Evolutionary conservation across 306 rosid genomes (phyloP).

Genomic region (Pyrus communis): DNA sequence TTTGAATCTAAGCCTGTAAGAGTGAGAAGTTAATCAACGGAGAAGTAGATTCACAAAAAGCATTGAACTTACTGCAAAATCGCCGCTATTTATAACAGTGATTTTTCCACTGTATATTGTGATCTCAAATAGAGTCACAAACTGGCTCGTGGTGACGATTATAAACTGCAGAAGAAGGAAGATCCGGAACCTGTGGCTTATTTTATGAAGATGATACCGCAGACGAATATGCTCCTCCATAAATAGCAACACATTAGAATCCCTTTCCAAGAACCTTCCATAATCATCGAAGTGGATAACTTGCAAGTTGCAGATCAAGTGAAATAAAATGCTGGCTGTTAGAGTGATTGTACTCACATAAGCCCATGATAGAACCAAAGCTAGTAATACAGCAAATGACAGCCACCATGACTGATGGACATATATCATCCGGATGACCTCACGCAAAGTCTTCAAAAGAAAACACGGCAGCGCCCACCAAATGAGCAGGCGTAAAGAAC

Average conservation of each 20-base stretch:
- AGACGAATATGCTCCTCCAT: slow-evolving; percentile 76
- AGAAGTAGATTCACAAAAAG: neutral
- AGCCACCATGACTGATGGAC: slow-evolving; percentile 46
- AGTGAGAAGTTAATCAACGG: neutral
- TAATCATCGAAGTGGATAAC: slow-evolving; percentile 73
- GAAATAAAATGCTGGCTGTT: slow-evolving; percentile 77
- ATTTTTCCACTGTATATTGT: slow-evolving; percentile 46
- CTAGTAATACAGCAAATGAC: slow-evolving; percentile 41
- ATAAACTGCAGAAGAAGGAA: slow-evolving; percentile 65
- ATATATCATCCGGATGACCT: slow-evolving; percentile 38
- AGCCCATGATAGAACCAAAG: slow-evolving; percentile 60
- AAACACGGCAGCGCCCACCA: slow-evolving; percentile 59
- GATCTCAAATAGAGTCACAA: slow-evolving; percentile 53
- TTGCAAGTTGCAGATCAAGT: slow-evolving; percentile 78
- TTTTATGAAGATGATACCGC: slow-evolving; percentile 71
- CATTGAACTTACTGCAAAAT: slow-evolving; percentile 68
- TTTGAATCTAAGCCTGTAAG: neutral
- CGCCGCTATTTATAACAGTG: slow-evolving; percentile 60
- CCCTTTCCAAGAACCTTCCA: slow-evolving; percentile 69
- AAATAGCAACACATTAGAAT: slow-evolving; percentile 44
- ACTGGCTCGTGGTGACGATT: slow-evolving; percentile 67
- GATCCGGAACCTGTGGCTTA: slow-evolving; percentile 81
- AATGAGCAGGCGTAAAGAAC: slow-evolving; percentile 49
- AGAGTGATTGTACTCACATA: slow-evolving; percentile 65
- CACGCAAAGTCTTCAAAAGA: slow-evolving; percentile 52